Evolutionary conservation across 768 basidiomycete species (phyloP), one percentile per base, ranked within the genome.

Genomic region (Tricholoma matsutake): DNA sequence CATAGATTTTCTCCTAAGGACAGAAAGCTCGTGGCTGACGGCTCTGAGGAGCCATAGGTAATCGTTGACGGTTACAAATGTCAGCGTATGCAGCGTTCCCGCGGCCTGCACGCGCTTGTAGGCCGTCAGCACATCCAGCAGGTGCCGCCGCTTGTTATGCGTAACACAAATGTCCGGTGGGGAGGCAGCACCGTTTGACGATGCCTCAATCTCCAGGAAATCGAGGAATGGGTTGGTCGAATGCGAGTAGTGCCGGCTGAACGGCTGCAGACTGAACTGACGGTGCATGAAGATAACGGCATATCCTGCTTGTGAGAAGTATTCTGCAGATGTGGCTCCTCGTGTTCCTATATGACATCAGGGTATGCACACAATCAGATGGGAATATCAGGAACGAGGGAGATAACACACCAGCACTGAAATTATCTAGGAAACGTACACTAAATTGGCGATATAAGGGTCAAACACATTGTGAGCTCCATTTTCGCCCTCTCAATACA

Each of bases 251-350:
- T 99, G 96, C 54, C 97, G 79, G 71, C 92, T 95, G 81, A 96
- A 99, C 0, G 97, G 97, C 68, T 97, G 94, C 45, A 98, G 84
- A 65, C 96, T 98, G 79, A 97, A 96, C 75, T 97, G 94, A 20
- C 96, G 82, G 74, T 99, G 96, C 85, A 99, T 91, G 79, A 99
- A 99, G 66, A 99, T 94, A 73, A 99, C 97, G 25, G 96, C 95
- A 78, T 98, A 98, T 59, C 89, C 91, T 6, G 91, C 87, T 67
- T 89, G 86, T 62, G 98, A 84, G 73, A 99, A 98, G 78, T 98
- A 97, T 75, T 99, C 97, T 2, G 97, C 96, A 18, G 97, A 98
- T 0, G 96, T 95, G 31, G 97, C 93, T 45, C 97, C 97, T 69
- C 97, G 84, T 18, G 97, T 99, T 56, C 96, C 96, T 92, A 59